A percentile compares a stretch with the other conserved stretches of the same genome.
Evolutionary conservation across 1,284 basidiomycete genomes (phyloP).

Genomic region (Puccinia triticina): DNA sequence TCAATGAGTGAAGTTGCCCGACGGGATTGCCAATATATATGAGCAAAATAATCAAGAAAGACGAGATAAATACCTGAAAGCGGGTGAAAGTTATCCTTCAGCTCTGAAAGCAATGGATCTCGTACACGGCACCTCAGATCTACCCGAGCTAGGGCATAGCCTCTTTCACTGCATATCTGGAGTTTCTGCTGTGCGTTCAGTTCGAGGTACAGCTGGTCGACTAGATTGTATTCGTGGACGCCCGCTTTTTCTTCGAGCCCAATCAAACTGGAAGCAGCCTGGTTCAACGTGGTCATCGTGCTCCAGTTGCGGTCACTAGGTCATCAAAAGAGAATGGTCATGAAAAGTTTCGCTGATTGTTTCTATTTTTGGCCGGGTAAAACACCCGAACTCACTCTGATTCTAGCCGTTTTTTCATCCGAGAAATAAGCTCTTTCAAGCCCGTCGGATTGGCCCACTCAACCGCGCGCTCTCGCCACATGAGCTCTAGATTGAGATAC

Average conservation of each 20-base stretch:
- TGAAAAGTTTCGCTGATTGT: not conserved
- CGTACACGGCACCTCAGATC: slow-evolving; percentile 34
- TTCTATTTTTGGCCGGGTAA: not conserved
- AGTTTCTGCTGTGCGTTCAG: not conserved
- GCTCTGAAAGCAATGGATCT: not conserved
- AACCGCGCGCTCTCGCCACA: slow-evolving; percentile 42
- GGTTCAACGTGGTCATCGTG: slow-evolving; percentile 46
- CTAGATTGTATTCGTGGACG: slow-evolving; percentile 14
- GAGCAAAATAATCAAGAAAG: not conserved
- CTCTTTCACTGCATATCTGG: slow-evolving; percentile 20
- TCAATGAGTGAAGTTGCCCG: slow-evolving; percentile 34
- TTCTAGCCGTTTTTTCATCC: slow-evolving; percentile 24
- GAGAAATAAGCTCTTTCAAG: slow-evolving; percentile 15
- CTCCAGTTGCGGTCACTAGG: slow-evolving; percentile 42
- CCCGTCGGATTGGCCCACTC: slow-evolving; percentile 42
- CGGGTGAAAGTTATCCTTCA: slow-evolving; percentile 12
- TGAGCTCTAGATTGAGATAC: slow-evolving; percentile 38
- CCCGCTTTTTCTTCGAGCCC: slow-evolving; percentile 2
- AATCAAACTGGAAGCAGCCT: slow-evolving; percentile 19
- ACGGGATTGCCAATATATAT: not conserved
- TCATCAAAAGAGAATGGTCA: not conserved
- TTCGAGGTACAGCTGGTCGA: slow-evolving; percentile 22
- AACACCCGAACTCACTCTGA: slow-evolving; percentile 19
- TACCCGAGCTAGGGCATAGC: slow-evolving; percentile 37
- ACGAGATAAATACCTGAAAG: slow-evolving; percentile 22